These are phyloP conservation scores for Coemansia sp. DNA, from an alignment of 192 early-diverging fungal genomes.

Conservation along the genomic window DNA sequence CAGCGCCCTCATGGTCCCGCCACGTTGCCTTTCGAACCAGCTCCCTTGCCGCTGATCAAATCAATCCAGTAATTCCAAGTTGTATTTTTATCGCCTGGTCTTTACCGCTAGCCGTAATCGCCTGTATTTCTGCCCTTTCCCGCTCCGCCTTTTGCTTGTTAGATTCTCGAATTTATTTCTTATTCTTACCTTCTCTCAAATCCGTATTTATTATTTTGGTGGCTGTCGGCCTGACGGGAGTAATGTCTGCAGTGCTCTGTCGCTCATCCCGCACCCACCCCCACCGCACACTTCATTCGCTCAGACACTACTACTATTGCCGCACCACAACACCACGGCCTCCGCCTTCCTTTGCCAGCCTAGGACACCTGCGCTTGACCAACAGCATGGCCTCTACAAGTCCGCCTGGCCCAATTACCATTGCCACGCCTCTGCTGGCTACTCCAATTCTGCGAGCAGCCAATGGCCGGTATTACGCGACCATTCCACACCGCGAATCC, in stretches of 20 bases:
- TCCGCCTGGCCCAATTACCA: conserved; percentile 5
- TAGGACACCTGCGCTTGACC: neutral
- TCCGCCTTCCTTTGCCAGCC: neutral
- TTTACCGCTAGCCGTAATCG: no score
- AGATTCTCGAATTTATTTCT: neutral
- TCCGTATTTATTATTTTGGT: no score
- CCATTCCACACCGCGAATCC: neutral
- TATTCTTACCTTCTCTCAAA: neutral
- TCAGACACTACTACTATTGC: neutral
- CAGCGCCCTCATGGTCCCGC: no score
- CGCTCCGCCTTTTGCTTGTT: neutral
- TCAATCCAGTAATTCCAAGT: no score
- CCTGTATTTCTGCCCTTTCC: no score
- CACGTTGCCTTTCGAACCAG: no score
- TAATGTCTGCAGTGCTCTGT: conserved; percentile 6
- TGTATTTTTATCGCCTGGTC: no score
- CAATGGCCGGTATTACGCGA: conserved; percentile 42
- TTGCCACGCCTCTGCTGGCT: conserved; percentile 18
- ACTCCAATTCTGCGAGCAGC: conserved; percentile 11
- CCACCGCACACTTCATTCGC: neutral
- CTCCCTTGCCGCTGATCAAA: no score
- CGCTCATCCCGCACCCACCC: neutral
- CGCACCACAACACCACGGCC: no score
- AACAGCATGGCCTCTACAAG: neutral
- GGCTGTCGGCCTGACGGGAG: no score